These are phyloP conservation scores for Aphanocladium album DNA, from an alignment of 2,329 filamentous ascomycete species.

Conservation along the genomic window DNA sequence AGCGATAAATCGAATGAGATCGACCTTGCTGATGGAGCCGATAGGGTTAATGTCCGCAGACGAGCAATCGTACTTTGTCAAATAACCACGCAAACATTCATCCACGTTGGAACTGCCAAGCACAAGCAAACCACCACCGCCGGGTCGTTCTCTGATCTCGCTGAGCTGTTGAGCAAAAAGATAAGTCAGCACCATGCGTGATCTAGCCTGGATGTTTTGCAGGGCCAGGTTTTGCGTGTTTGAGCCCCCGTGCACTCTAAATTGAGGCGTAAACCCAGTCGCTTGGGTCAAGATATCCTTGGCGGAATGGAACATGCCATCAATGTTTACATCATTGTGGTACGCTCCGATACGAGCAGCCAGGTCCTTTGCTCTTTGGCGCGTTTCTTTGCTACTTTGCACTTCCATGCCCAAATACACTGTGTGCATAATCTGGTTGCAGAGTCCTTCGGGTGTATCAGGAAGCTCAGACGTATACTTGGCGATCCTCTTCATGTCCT, in stretches of 20 bases:
- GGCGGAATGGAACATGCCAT: constrained; percentile 57
- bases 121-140: constrained; percentile 23
- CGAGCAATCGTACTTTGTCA: constrained; percentile 33
- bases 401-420: constrained; percentile 64
- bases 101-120: constrained; percentile 25
- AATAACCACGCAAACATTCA: constrained; percentile 18
- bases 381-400: constrained; percentile 61
- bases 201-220: constrained; percentile 64
- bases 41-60: constrained; percentile 38
- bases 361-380: constrained; percentile 59
- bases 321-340: constrained; percentile 70
- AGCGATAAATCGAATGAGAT: constrained; percentile 59
- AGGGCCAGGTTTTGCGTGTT: constrained; percentile 55
- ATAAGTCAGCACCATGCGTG: constrained; percentile 60
- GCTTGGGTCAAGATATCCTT: constrained; percentile 54
- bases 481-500: constrained; percentile 22
- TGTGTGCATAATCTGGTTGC: constrained; percentile 31
- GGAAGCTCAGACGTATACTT: constrained; percentile 39
- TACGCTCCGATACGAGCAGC: constrained; percentile 60
- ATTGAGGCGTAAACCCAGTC: constrained; percentile 46
- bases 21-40: constrained; percentile 45
- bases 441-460: constrained; percentile 51
- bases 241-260: constrained; percentile 53
- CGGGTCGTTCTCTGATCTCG: constrained; percentile 19
- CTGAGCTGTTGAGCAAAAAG: constrained; percentile 44